These are phyloP conservation scores for Fusarium tricinctum DNA, from an alignment of 2,329 filamentous ascomycete species.

Conservation along the genomic window DNA sequence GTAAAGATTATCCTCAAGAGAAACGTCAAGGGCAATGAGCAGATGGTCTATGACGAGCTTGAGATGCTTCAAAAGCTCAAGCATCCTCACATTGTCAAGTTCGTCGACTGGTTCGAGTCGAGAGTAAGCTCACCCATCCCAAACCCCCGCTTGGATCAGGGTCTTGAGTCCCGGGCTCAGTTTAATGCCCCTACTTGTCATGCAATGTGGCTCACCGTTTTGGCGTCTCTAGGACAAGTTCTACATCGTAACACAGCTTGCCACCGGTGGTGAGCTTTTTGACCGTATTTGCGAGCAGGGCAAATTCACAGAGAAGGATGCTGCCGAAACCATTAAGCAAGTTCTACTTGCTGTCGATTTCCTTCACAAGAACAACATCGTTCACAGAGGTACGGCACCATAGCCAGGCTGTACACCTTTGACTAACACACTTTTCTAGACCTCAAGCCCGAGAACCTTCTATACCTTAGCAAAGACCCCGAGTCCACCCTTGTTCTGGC, in stretches of 20 bases:
- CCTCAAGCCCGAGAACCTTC: slow-evolving; percentile 96
- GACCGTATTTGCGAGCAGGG: slow-evolving; percentile 98
- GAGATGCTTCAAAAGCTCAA: slow-evolving; percentile 91
- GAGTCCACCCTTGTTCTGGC: slow-evolving; percentile 92
- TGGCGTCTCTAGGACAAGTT: slow-evolving; percentile 84
- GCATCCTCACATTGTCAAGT: slow-evolving; percentile 96
- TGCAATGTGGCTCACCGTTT: slow-evolving; percentile 27
- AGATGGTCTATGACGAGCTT: slow-evolving; percentile 98
- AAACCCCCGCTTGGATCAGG: slow-evolving; percentile 5
- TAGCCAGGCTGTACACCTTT: background rate
- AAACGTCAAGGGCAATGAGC: slow-evolving; percentile 97
- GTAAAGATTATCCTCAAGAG: slow-evolving; percentile 99
- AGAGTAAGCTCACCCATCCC: slow-evolving; percentile 70
- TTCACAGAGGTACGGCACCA: slow-evolving; percentile 82
- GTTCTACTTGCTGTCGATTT: slow-evolving; percentile 94
- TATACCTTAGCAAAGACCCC: slow-evolving; percentile 84
- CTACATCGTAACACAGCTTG: slow-evolving; percentile 97
- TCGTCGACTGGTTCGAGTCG: slow-evolving; percentile 99
- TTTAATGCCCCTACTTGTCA: slow-evolving; percentile 11
- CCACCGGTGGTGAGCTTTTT: slow-evolving; percentile 95
- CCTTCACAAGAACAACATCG: slow-evolving; percentile 92
- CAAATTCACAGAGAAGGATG: slow-evolving; percentile 98
- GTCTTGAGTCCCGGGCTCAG: slow-evolving; percentile 9
- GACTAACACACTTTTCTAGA: slow-evolving; percentile 67
- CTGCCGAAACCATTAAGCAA: slow-evolving; percentile 94